Evolutionary conservation across 169 alveolate species (phyloP), one percentile per base, ranked within the genome.

Genomic region (Cryptosporidium canis): DNA sequence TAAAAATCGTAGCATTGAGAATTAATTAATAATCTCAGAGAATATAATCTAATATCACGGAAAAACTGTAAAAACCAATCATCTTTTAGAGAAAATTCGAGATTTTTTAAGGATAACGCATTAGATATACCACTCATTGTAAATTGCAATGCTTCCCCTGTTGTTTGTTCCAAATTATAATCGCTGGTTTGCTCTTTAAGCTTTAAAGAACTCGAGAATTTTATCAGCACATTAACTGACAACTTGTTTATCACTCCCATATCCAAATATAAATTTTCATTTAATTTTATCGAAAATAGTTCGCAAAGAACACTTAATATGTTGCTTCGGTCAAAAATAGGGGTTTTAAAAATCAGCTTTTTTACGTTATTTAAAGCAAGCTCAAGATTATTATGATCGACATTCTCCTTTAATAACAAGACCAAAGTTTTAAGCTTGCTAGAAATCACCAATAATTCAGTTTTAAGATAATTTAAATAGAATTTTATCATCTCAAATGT

Each of bases 351-450:
- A 70, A 70, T 14, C 9, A 51, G 39, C 9, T 14, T 35, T n/a
- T 47, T 70, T 11, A 55, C 35, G 4, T 48, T 29, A 48, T 70
- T 37, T 0, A 31, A 47, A 31, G 27, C 47, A 18, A 31, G 53
- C 27, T 70, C 63, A 16, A 8, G 1, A 1, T 33, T 12, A 31
- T 31, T 29, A 3, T 70, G 14, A 55, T 31, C 58, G 16, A 9
- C 24, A 5, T 70, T 70, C 39, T 48, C 47, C 53, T 16, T 55
- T 3, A 70, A 5, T 2, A 51, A 3, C 2, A 18, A 48, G 6
- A 35, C 21, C 67, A 70, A 51, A 51, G 3, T 70, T 11, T 70
- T 29, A 51, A 48, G 43, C 33, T 70, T 70, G 16, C 33, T 51
- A 5, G 66, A 47, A 48, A 58, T 70, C 7, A 21, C 16, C 27